Evolutionary conservation across 140 eudicot genomes (phyloP).

Genomic region (Erigeron philadelphicus): DNA sequence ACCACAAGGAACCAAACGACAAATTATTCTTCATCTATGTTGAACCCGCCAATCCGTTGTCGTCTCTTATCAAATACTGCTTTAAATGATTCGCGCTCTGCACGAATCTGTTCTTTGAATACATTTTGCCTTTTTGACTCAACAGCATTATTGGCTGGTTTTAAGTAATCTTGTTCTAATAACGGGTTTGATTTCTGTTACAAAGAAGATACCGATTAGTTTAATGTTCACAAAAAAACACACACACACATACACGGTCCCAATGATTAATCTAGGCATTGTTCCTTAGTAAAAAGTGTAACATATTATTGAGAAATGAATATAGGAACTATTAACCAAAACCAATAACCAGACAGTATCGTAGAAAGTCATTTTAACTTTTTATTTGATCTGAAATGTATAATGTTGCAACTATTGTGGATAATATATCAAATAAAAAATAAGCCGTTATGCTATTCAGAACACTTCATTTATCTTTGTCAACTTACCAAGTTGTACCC

Average conservation of each 20-base stretch:
- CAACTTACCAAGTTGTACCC: slow-evolving; percentile 87
- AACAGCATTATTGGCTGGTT: slow-evolving; percentile 27
- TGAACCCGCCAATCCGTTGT: slow-evolving; percentile 65
- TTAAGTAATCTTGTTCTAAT: slow-evolving; percentile 44
- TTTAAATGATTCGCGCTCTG: slow-evolving; percentile 79
- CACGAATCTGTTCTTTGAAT: slow-evolving; percentile 76
- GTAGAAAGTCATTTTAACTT: not conserved
- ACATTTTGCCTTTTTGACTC: slow-evolving; percentile 45
- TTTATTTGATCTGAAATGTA: not conserved
- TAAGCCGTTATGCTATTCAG: not conserved
- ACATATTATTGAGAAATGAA: not conserved
- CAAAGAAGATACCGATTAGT: not conserved
- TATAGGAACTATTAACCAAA: not conserved
- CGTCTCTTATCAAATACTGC: slow-evolving; percentile 82
- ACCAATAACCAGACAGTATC: not conserved
- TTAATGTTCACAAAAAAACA: not conserved
- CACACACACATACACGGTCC: slow-evolving; percentile 1
- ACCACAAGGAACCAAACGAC: too few species aligned
- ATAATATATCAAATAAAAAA: not conserved
- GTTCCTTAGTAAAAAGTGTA: not conserved
- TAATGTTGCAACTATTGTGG: not conserved
- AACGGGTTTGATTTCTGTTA: slow-evolving; percentile 89
- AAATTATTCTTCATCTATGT: slow-evolving; percentile 45
- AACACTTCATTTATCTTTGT: not conserved
- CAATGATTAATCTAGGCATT: not conserved